Evolutionary conservation across 257 asterid species (phyloP), one percentile per base, ranked within the genome.

Genomic region (Capsicum pubescens): DNA sequence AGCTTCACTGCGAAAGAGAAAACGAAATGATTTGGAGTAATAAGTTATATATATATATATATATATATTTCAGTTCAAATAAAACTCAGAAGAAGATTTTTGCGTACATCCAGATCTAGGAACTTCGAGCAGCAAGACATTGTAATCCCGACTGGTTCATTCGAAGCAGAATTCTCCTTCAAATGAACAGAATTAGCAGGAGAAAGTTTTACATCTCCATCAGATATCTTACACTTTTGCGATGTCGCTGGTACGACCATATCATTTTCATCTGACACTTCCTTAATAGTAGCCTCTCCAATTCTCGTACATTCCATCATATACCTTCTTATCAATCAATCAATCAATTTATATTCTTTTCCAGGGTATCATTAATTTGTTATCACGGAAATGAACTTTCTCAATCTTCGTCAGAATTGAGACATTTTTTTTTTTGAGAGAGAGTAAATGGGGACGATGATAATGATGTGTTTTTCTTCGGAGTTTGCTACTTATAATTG

Each of bases 51-150:
- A 9, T 35, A 39, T 39, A 70, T 9, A 67, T 26, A 26, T 26
- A 26, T 26, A 26, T 26, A 26, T 26, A 26, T 26, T 42, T 80
- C 36, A 59, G 60, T 10, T 80, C n/a, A 46, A 79, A 3, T 44
- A 42, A 36, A 3, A 57, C 54, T 79, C 5, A 0, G 13, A 52
- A 16, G 16, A 58, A 58, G 19, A 56, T 0, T 35, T 67, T 39
- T 5, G 50, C 67, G 71, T 55, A 93, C 95, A 91, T 92, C 68
- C 87, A 90, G 97, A 94, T 94, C 95, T 88, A 80, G 61, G 39
- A 77, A 82, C 64, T 87, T 74, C 80, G 84, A 91, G 74, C 87
- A 84, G 66, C 90, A 86, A 68, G 92, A 87, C 3, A 19, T 36
- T 68, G 77, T 15, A 67, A 48, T 67, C 50, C 70, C 70, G 8